Percentiles rank a stretch among this genome's conserved stretches.
Conservation (phyloP, 2,329 filamentous ascomycete genomes). For the Xylariaceae sp. region DNA sequence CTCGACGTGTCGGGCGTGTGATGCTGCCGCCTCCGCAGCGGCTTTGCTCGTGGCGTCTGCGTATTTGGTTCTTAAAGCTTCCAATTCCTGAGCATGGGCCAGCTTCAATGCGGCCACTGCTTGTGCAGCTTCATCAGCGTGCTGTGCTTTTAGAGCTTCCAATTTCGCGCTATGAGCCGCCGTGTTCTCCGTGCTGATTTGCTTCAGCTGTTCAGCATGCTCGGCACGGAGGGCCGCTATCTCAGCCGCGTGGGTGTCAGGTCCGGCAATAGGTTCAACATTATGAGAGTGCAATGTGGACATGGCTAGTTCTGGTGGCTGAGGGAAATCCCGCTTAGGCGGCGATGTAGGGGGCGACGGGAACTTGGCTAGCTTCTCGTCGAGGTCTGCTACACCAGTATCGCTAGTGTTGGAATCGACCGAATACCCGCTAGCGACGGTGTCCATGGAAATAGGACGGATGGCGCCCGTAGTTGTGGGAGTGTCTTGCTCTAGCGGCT, state of each 20-base stretch:
- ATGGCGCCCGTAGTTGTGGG: slow-evolving; percentile 29
- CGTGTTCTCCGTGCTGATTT: slow-evolving; percentile 25
- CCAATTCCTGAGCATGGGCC: slow-evolving; percentile 18
- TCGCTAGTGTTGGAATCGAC: slow-evolving; percentile 50
- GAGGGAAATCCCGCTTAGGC: slow-evolving; percentile 29
- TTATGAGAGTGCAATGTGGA: slow-evolving; percentile 45
- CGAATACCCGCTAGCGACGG: slow-evolving; percentile 46
- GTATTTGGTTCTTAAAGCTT: slow-evolving; percentile 15
- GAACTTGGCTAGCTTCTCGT: slow-evolving; percentile 52
- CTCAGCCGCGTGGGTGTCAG: slow-evolving; percentile 33
- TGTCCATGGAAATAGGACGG: slow-evolving; percentile 43
- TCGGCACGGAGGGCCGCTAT: slow-evolving; percentile 29
- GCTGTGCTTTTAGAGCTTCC: slow-evolving; percentile 22
- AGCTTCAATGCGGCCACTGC: slow-evolving; percentile 3
- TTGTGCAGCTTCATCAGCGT: slow-evolving; percentile 19
- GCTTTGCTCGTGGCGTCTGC: slow-evolving; percentile 11
- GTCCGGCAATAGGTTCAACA: slow-evolving; percentile 34
- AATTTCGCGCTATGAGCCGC: slow-evolving; percentile 23
- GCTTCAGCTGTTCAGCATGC: slow-evolving; percentile 27
- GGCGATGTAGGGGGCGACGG: slow-evolving; percentile 51
- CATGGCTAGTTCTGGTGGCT: slow-evolving; percentile 39
- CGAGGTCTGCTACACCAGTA: slow-evolving; percentile 51
- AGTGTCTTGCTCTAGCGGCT: slow-evolving; percentile 37
- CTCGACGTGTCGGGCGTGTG: slow-evolving; percentile 23
- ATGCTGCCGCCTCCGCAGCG: slow-evolving; percentile 13